Conservation (phyloP, 805 yeast genomes). For the Saccharomycopsis guyanensis region DNA sequence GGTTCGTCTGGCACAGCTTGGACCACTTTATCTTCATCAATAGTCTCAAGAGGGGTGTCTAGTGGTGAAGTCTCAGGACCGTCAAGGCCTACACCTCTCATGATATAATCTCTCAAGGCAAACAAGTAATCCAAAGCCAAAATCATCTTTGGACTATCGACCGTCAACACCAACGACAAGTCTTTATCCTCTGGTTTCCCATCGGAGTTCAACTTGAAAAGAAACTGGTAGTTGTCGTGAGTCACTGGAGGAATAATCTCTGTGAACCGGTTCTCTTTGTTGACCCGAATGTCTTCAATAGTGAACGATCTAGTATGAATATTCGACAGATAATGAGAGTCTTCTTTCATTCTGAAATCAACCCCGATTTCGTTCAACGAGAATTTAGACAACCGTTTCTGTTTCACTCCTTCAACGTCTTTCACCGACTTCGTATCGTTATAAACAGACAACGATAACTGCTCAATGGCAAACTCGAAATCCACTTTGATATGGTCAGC, state of each 20-base stretch:
- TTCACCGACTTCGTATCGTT: constrained; percentile 37
- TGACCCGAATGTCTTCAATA: constrained; percentile 63
- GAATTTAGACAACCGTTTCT: constrained; percentile 43
- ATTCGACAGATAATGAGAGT: constrained; percentile 51
- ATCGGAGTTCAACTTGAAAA: constrained; percentile 42
- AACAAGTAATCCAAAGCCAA: constrained; percentile 81
- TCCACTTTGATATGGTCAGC: constrained; percentile 31
- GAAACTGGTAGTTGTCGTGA: constrained; percentile 63
- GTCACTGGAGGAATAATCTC: constrained; percentile 70
- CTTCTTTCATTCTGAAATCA: constrained; percentile 41
- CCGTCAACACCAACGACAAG: constrained; percentile 47
- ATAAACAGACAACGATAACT: constrained; percentile 53
- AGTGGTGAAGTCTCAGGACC: constrained; percentile 3
- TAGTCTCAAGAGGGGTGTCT: background rate
- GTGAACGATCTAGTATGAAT: constrained; percentile 64
- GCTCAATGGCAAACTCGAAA: constrained; percentile 52
- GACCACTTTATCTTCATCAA: constrained; percentile 29
- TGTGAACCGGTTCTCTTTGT: constrained; percentile 60
- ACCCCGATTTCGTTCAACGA: constrained; percentile 54
- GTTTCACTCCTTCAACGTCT: constrained; percentile 28
- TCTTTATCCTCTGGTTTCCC: constrained; percentile 34
- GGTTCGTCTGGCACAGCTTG: constrained; percentile 17
- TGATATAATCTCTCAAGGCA: constrained; percentile 61
- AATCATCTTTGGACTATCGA: constrained; percentile 75
- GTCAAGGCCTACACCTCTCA: constrained; percentile 34